These are phyloP conservation scores for Lasiodiplodia sp. DNA, from an alignment of 2,329 filamentous ascomycete species.

Conservation along the genomic window DNA sequence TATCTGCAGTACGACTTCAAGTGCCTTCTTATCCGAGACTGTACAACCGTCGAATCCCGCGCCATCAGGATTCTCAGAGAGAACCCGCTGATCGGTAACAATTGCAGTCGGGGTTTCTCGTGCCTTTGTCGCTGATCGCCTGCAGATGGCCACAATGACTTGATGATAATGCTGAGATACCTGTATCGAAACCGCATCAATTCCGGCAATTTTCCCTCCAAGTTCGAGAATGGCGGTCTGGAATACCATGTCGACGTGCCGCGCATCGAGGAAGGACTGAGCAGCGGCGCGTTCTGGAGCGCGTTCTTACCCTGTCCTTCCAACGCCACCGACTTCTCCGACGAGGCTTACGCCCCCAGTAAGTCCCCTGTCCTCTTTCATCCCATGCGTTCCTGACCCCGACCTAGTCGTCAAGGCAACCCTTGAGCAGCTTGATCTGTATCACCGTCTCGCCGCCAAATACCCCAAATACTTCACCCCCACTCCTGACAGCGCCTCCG, in stretches of 20 bases:
- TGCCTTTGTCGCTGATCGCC: slow-evolving; percentile 34
- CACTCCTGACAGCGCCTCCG: slow-evolving; percentile 65
- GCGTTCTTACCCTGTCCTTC: slow-evolving; percentile 80
- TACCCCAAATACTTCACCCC: slow-evolving; percentile 77
- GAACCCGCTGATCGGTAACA: slow-evolving; percentile 51
- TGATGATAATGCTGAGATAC: slow-evolving; percentile 75
- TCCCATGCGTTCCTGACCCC: background rate
- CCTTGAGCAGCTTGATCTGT: slow-evolving; percentile 77
- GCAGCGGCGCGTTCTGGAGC: slow-evolving; percentile 93
- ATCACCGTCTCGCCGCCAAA: slow-evolving; percentile 66
- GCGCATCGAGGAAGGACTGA: slow-evolving; percentile 72
- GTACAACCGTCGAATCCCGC: slow-evolving; percentile 39
- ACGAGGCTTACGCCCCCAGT: slow-evolving; percentile 74
- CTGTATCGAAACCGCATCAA: slow-evolving; percentile 81
- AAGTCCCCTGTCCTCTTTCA: slow-evolving; percentile 39
- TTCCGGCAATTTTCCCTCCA: slow-evolving; percentile 72
- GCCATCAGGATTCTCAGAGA: slow-evolving; percentile 45
- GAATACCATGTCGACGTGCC: slow-evolving; percentile 79
- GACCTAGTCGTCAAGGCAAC: slow-evolving; percentile 68
- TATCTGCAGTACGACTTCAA: slow-evolving; percentile 4
- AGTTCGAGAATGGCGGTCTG: slow-evolving; percentile 76
- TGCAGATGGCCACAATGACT: slow-evolving; percentile 87
- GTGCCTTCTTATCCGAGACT: slow-evolving; percentile 20
- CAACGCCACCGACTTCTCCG: slow-evolving; percentile 75
- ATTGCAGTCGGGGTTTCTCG: background rate